Evolutionary conservation across 2,329 filamentous ascomycete genomes (phyloP).

Genomic region (Achaetomium macrosporum): DNA sequence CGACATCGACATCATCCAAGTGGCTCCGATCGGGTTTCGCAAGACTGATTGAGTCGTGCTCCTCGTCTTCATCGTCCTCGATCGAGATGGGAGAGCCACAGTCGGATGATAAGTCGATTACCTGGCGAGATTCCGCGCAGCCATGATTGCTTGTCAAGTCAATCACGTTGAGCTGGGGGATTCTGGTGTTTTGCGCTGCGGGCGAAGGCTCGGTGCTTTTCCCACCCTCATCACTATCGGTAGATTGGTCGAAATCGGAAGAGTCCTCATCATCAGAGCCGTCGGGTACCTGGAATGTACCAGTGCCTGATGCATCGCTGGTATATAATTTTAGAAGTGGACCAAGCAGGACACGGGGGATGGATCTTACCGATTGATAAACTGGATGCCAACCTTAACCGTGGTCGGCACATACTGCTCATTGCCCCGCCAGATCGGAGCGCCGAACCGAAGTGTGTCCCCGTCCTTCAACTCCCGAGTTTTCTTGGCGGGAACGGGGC

Average conservation of each 20-base stretch:
- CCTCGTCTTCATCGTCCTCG: background rate
- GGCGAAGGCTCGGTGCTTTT: background rate
- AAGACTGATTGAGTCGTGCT: background rate
- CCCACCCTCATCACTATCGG: conserved; percentile 4
- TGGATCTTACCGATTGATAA: conserved; percentile 18
- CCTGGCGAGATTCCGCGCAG: background rate
- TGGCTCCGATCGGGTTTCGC: too few relatives aligned
- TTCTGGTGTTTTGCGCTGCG: background rate
- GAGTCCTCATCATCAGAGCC: conserved; percentile 24
- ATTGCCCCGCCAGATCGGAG: conserved; percentile 33
- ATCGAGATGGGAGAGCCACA: conserved; percentile 3
- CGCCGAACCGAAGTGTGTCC: conserved; percentile 36
- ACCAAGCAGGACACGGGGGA: background rate
- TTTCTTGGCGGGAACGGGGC: conserved; percentile 21
- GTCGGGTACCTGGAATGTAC: conserved; percentile 27
- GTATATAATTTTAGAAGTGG: conserved; percentile 1
- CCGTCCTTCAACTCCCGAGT: conserved; percentile 28
- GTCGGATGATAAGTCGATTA: conserved; percentile 19
- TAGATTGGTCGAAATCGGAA: conserved; percentile 17
- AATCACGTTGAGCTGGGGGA: conserved; percentile 6
- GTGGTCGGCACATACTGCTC: conserved; percentile 28
- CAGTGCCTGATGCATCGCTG: conserved; percentile 2
- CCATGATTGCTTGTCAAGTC: conserved; percentile 15
- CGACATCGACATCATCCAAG: too few relatives aligned
- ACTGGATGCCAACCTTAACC: conserved; percentile 25